Evolutionary conservation across 345 rosid species (phyloP), one percentile per base, ranked within the genome.

Genomic region (Salix dunnii): DNA sequence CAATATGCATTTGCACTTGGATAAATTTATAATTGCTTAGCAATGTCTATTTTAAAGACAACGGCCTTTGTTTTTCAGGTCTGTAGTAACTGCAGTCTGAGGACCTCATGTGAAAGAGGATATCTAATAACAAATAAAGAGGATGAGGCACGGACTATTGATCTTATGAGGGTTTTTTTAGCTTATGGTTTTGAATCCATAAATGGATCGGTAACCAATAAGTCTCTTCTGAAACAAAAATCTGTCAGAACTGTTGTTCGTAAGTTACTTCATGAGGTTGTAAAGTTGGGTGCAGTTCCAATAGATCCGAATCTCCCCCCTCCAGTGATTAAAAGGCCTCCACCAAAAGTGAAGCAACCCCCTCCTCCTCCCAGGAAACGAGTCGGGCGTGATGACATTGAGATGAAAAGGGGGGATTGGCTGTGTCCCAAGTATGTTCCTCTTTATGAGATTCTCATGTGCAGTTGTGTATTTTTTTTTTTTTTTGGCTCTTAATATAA

Each of bases 331-430:
- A 92, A 85, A 80, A 92, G 79, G 83, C 90, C 98, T 36, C 98
- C 99, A 18, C 94, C 94, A 64, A 94, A 92, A 87, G 97, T 92
- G 82, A 96, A 96, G 90, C 97, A 91, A 85, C 94, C 97, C 74
- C 99, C 99, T 4, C 95, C 98, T 33, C 85, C 98, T 74, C 95
- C 97, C 33, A 91, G 82, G 85, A 89, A 88, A 81, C 90, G 96
- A 38, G 94, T 96, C n/a, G 99, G 98, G 30, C 94, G 99, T 61
- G 97, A 92, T 88, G 99, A 92, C 66, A 70, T 91, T 73, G 99
- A 93, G 89, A 96, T 94, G 98, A 96, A 96, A 82, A 96, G 88
- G 81, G 99, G 98, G 68, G 99, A 96, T 83, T 96, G 99, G 99
- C 85, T 94, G 35, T 96, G 99, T 77, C 87, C 98, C 60, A 96